Percentiles rank a stretch among this genome's conserved stretches.
phyloP scores from a whole-genome alignment of 495 filamentous ascomycete genomes.

The Penicillium egyptiacum region DNA sequence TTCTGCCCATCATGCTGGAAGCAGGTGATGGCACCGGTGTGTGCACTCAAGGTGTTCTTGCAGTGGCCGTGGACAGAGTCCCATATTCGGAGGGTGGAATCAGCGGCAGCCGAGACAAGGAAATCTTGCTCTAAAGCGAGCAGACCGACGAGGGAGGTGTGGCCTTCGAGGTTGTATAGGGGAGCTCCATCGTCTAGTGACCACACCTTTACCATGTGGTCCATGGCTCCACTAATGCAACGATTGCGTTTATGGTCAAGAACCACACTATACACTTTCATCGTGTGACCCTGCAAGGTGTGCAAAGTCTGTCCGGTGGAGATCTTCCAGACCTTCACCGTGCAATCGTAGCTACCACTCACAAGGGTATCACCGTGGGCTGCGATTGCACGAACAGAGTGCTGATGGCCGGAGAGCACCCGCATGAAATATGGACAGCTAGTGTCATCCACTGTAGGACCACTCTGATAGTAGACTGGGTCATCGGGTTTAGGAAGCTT shows the following conservation, averaged over 20 bases:
- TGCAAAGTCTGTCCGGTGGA: conserved; percentile 90
- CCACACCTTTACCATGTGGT: conserved; percentile 97
- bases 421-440: conserved; percentile 95
- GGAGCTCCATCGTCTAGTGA: conserved; percentile 85
- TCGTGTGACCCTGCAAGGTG: conserved; percentile 80
- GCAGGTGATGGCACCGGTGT: conserved; percentile 97
- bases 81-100: conserved; percentile 95
- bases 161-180: conserved; percentile 88
- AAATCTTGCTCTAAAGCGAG: conserved; percentile 84
- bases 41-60: conserved; percentile 82
- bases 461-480: conserved; percentile 70
- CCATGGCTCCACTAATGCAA: conserved; percentile 98
- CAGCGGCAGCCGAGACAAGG: conserved; percentile 91
- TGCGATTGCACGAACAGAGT: conserved; percentile 97
- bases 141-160: conserved; percentile 89
- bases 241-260: conserved; percentile 87
- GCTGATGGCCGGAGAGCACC: conserved; percentile 78
- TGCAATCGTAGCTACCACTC: conserved; percentile 97
- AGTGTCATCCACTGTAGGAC: conserved; percentile 70
- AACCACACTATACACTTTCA: conserved; percentile 98
- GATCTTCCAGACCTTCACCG: conserved; percentile 95
- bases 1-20: conserved; percentile 98
- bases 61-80: conserved; percentile 92
- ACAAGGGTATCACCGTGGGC: conserved; percentile 95
- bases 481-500: conserved; percentile 84